Conservation (phyloP, 768 basidiomycete species). For the Polyporus arcularius region DNA sequence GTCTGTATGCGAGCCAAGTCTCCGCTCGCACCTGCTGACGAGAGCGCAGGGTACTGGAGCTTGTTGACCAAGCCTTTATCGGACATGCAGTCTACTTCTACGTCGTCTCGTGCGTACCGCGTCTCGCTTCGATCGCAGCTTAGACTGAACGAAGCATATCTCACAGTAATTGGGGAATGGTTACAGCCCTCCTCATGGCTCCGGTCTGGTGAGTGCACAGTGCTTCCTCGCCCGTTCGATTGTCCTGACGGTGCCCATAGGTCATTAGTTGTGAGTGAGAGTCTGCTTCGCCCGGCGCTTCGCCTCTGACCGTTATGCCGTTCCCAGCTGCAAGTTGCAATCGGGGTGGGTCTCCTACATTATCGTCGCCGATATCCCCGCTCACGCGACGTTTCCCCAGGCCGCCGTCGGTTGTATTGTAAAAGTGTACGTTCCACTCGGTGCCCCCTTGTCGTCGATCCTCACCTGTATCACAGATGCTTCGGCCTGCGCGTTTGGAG, state of each 20-base stretch:
- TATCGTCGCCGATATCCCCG: background rate
- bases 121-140: background rate
- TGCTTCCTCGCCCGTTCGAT: background rate
- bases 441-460: too few relatives aligned
- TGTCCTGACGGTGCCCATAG: background rate
- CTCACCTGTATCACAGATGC: slow-evolving; percentile 33
- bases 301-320: background rate
- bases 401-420: slow-evolving; percentile 54
- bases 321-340: slow-evolving; percentile 27
- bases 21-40: background rate
- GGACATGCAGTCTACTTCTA: slow-evolving; percentile 57
- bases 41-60: slow-evolving; percentile 45
- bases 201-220: slow-evolving; percentile 7
- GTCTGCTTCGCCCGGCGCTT: background rate
- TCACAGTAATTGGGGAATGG: slow-evolving; percentile 29
- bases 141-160: background rate
- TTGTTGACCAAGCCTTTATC: slow-evolving; percentile 52
- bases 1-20: slow-evolving; percentile 32
- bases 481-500: slow-evolving; percentile 65
- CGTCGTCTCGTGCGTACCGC: slow-evolving; percentile 45
- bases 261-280: slow-evolving; percentile 22
- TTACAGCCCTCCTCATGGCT: slow-evolving; percentile 20
- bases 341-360: slow-evolving; percentile 23
- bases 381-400: slow-evolving; percentile 32
- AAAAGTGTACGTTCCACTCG: slow-evolving; percentile 44